Percentiles rank a stretch among this genome's conserved stretches.
Conservation (phyloP, 2,329 filamentous ascomycete species). For the Torrubiellomyces zombiae region DNA sequence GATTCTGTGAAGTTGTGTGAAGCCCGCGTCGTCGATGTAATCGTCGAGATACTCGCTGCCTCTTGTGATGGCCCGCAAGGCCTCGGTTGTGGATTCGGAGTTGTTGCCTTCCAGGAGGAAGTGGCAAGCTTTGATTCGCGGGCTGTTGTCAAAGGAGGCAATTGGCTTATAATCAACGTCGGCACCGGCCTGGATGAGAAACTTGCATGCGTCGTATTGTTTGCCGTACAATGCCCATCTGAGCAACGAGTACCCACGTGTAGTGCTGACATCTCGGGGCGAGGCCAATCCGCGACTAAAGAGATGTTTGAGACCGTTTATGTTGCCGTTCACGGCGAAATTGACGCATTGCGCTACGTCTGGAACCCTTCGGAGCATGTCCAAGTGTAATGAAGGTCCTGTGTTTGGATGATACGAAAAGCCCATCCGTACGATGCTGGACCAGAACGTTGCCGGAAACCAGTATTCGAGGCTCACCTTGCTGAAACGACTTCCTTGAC, state of each 20-base stretch:
- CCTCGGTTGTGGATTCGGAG: slow-evolving; percentile 4
- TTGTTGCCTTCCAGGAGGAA: slow-evolving; percentile 8
- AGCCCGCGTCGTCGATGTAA: slow-evolving; percentile 7
- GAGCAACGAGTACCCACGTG: slow-evolving; percentile 15
- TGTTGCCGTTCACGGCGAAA: slow-evolving; percentile 12
- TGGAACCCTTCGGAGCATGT: slow-evolving; percentile 12
- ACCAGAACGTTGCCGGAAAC: slow-evolving; percentile 14
- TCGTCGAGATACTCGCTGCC: slow-evolving; percentile 8
- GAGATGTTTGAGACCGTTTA: slow-evolving; percentile 13
- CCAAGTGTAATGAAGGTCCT: slow-evolving; percentile 11
- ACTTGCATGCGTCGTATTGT: slow-evolving; percentile 13
- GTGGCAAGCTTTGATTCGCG: slow-evolving; percentile 9
- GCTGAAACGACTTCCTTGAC: slow-evolving; percentile 8
- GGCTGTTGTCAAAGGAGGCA: slow-evolving; percentile 5
- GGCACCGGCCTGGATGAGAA: slow-evolving; percentile 13
- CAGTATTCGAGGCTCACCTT: slow-evolving; percentile 14
- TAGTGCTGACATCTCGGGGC: slow-evolving; percentile 14
- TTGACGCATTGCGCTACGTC: slow-evolving; percentile 14
- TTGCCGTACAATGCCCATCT: slow-evolving; percentile 17
- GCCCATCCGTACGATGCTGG: slow-evolving; percentile 12
- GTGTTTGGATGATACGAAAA: slow-evolving; percentile 8
- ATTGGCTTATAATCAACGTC: slow-evolving; percentile 12
- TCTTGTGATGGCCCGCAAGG: slow-evolving; percentile 7
- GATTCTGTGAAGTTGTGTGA: slow-evolving; percentile 7
- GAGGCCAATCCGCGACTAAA: slow-evolving; percentile 14